Percentiles rank a stretch among this genome's conserved stretches.
Conservation (phyloP, 176 grass and related monocot species). For the Canna indica region DNA sequence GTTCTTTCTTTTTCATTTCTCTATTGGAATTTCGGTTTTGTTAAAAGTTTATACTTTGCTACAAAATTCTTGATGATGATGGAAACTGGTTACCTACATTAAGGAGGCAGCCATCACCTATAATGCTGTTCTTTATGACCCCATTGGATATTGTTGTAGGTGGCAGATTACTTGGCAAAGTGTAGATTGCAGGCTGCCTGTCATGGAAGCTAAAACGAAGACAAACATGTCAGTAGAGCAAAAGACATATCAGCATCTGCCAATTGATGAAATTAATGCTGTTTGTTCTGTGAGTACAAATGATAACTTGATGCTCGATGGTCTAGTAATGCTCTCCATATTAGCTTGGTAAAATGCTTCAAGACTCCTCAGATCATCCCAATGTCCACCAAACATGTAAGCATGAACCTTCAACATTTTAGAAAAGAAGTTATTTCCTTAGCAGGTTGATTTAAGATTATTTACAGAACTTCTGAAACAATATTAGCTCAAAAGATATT, state of each 20-base stretch:
- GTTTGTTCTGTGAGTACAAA: not conserved
- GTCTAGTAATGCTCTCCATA: constrained; percentile 4
- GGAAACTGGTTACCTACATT: constrained; percentile 14
- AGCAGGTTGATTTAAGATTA: not conserved
- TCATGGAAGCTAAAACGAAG: constrained; percentile 10
- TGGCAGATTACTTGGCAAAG: constrained; percentile 8
- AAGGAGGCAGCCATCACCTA: constrained; percentile 21
- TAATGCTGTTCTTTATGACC: constrained; percentile 6
- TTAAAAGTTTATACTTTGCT: not conserved
- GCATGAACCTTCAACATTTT: constrained; percentile 7
- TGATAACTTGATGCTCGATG: constrained; percentile 5
- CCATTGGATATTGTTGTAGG: constrained; percentile 1
- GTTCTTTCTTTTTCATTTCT: too few species aligned
- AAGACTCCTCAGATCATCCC: constrained; percentile 8
- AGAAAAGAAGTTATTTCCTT: not conserved
- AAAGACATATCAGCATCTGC: not conserved
- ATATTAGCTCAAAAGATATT: not conserved
- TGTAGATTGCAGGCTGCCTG: constrained; percentile 9
- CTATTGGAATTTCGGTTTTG: too few species aligned
- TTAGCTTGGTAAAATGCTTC: constrained; percentile 18
- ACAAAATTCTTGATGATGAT: not conserved
- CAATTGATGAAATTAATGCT: constrained; percentile 3
- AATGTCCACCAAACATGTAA: constrained; percentile 18
- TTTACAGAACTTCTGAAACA: too few species aligned
- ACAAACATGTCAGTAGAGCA: not conserved